Base-by-base conservation (phyloP, 139 green algal genomes). In the Trebouxia sp. region DNA sequence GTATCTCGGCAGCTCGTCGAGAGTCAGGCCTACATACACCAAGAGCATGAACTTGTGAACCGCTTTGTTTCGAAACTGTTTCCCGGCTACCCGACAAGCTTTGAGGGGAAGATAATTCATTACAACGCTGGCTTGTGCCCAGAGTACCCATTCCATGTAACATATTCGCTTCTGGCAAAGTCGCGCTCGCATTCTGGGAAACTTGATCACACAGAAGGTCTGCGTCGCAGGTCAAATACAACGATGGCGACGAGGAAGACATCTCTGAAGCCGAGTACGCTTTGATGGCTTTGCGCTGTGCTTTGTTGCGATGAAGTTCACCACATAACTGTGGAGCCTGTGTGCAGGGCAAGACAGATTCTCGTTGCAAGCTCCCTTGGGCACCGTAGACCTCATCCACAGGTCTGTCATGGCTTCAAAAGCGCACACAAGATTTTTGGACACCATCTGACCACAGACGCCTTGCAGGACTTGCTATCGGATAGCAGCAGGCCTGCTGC, bases 31-130 rank as follows among this genome's bases (percentile, higher is more conserved):
- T 72, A 72, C 32, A 72, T 72, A 14, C 62, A 72, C 62, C 32
- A 72, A 24, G n/a, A 72, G 32, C 62, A 72, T 41, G 62, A 72
- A 37, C 62, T 72, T 72, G 62, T 72, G 5, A 45, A 72, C 32
- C 62, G 62, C 15, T 45, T 72, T 35, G 62, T 72, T 28, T 72
- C 62, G 14, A 72, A 72, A 15, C 9, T 72, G 5, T 72, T 72
- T 45, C 62, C 62, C 4, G 62, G 62, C 15, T 72, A 72, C 28
- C 62, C 62, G 3, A 15, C 37, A 12, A 72, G 28, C 32, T 72
- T 72, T 8, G 62, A 72, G 8, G 62, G 62, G 12, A 72, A 72
- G 32, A 72, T 72, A 12, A 45, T 72, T 24, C 62, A 72, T 26
- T 72, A 72, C 62, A 72, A 72, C 35, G 62, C 62, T 10, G 15